Evolutionary conservation across 2,329 filamentous ascomycete species (phyloP).

Genomic region (Fusarium nelsonii): DNA sequence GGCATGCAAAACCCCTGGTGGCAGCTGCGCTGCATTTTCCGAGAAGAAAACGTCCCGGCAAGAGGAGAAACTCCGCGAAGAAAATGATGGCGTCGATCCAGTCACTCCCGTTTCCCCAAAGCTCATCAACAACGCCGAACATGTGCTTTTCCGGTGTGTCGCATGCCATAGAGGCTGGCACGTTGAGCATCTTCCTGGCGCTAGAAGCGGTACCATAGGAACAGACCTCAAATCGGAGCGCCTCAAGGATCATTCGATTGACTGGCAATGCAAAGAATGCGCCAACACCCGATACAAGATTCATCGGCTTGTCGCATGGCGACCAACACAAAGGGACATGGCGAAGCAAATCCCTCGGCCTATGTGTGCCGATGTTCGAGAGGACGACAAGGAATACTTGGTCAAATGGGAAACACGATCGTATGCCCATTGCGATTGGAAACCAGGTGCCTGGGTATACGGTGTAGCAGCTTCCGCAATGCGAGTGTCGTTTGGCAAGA

Average conservation of each 20-base stretch:
- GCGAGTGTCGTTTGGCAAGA: slow-evolving; percentile 81
- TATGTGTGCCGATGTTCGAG: slow-evolving; percentile 60
- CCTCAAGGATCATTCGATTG: slow-evolving; percentile 77
- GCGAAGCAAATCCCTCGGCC: slow-evolving; percentile 18
- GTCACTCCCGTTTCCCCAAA: slow-evolving; percentile 71
- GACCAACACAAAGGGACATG: slow-evolving; percentile 64
- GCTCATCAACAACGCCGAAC: slow-evolving; percentile 79
- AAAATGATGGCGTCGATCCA: slow-evolving; percentile 84
- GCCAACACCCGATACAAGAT: slow-evolving; percentile 74
- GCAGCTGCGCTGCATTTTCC: slow-evolving; percentile 81
- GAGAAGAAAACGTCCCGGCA: slow-evolving; percentile 78
- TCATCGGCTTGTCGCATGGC: slow-evolving; percentile 87
- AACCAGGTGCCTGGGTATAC: slow-evolving; percentile 89
- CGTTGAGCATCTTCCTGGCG: slow-evolving; percentile 80
- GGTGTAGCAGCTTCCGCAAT: slow-evolving; percentile 73
- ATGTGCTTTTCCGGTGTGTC: slow-evolving; percentile 85
- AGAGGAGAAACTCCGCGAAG: slow-evolving; percentile 84
- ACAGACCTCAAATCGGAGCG: slow-evolving; percentile 61
- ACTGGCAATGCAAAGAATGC: slow-evolving; percentile 88
- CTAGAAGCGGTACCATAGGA: slow-evolving; percentile 51
- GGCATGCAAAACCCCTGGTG: slow-evolving; percentile 73
- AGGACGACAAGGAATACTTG: slow-evolving; percentile 88
- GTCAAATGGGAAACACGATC: slow-evolving; percentile 88
- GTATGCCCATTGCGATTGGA: slow-evolving; percentile 87
- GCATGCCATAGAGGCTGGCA: slow-evolving; percentile 85